Base-by-base conservation (phyloP, 192 early-diverging fungal genomes). In the Endogone sp. region DNA sequence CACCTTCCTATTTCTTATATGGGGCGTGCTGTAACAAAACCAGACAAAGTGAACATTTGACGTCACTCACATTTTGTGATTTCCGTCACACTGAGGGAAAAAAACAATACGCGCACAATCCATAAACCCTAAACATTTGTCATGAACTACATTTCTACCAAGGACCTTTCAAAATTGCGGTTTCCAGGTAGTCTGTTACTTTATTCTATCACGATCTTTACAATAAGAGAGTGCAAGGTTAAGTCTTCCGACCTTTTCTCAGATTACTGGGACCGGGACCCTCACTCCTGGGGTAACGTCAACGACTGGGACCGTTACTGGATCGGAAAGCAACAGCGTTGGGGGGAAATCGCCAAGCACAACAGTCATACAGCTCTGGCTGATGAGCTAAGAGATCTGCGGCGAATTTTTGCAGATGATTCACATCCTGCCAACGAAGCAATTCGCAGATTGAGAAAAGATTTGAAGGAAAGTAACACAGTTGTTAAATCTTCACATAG, bases 241-340 rank as follows among this genome's bases (percentile, higher is more conserved):
- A 44, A 44, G 37, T 44, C 13, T 44, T 44, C 37, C 13, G 37
- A 13, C 37, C 22, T 24, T 21, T 70, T 62, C 60, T 31, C 37
- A 70, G 62, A 70, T 2, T 70, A 70, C 32, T 70, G 68, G 62
- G 22, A 49, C 64, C 60, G 68, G n/a, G 68, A 70, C 64, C 68
- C 62, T 63, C 21, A 20, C 27, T 22, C 31, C 32, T 70, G 58
- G 59, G 29, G 68, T 29, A 62, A 62, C 22, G 23, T 70, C 29
- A 56, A 63, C 30, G 61, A 63, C 30, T 70, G 68, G 68, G 62
- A 63, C 23, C 28, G 57, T n/a, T 63, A 63, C 59, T 62, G 61
- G 62, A 70, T 69, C 60, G 28, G 31, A 32, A 61, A 68, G n/a
- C 66, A 68, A 68, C 56, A 3, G 49, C 24, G 27, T 67, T 67